phyloP scores from a whole-genome alignment of 768 basidiomycete genomes.

The Tephrocybe sp. region DNA sequence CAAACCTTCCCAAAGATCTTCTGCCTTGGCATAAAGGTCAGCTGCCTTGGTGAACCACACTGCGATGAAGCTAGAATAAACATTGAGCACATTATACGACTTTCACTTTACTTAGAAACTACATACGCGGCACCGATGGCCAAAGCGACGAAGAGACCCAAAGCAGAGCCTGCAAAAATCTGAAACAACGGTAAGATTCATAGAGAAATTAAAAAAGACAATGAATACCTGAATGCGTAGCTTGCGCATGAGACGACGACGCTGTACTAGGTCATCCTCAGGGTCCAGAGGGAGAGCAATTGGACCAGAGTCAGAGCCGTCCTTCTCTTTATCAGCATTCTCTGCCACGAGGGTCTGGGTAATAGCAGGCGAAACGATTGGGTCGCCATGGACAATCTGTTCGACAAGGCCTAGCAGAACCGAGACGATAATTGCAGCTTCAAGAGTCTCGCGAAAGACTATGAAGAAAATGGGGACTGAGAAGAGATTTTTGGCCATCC shows the following conservation, averaged over 20 bases:
- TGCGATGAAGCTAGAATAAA: slow-evolving; percentile 65
- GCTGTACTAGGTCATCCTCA: slow-evolving; percentile 29
- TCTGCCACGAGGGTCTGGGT: slow-evolving; percentile 15
- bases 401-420: slow-evolving; percentile 92
- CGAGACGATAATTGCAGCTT: slow-evolving; percentile 90
- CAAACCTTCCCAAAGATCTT: slow-evolving; percentile 91
- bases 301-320: slow-evolving; percentile 23
- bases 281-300: slow-evolving; percentile 17
- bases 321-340: slow-evolving; percentile 26
- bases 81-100: neutral
- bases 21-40: slow-evolving; percentile 81
- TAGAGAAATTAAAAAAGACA: too few relatives aligned
- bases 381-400: slow-evolving; percentile 62
- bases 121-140: slow-evolving; percentile 79
- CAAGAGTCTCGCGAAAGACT: slow-evolving; percentile 92
- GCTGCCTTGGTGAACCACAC: slow-evolving; percentile 92
- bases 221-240: slow-evolving; percentile 74
- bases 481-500: slow-evolving; percentile 77
- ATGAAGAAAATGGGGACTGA: slow-evolving; percentile 95
- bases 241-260: slow-evolving; percentile 56
- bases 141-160: slow-evolving; percentile 78
- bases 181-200: slow-evolving; percentile 27
- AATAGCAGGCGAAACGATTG: slow-evolving; percentile 16
- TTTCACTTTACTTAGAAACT: neutral
- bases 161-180: slow-evolving; percentile 74